phyloP scores from a whole-genome alignment of 768 basidiomycete genomes.

The Tricholoma saponaceum region DNA sequence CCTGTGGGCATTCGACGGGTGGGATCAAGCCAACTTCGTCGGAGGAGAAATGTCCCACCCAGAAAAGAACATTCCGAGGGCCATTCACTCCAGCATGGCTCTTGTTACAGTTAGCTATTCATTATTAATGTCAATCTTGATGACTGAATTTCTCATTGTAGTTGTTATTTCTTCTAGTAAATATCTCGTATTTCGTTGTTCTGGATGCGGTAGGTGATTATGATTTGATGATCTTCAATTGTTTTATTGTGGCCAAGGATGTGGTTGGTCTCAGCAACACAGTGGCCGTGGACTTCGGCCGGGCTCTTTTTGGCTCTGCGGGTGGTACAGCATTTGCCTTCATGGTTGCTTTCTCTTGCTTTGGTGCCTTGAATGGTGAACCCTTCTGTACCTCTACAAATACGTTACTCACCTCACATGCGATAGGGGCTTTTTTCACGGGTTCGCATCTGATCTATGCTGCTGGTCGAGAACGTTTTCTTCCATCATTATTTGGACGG shows the following conservation, averaged over 20 bases:
- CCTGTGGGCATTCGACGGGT: conserved; percentile 94
- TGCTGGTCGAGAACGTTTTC: conserved; percentile 82
- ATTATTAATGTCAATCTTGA: not conserved
- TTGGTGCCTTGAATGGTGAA: conserved; percentile 87
- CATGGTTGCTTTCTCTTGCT: conserved; percentile 92
- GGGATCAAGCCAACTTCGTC: conserved; percentile 92
- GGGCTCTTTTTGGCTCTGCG: conserved; percentile 77
- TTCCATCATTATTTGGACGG: conserved; percentile 80
- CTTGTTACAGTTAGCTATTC: conserved; percentile 59
- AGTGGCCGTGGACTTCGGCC: conserved; percentile 90
- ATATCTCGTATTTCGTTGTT: conserved; percentile 90
- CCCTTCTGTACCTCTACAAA: conserved; percentile 4
- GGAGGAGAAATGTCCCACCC: conserved; percentile 84
- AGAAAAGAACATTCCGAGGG: conserved; percentile 81
- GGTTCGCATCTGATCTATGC: conserved; percentile 84
- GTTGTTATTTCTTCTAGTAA: conserved; percentile 76
- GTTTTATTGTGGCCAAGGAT: conserved; percentile 27
- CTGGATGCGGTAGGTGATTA: conserved; percentile 63
- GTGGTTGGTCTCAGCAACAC: conserved; percentile 80
- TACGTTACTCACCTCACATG: conserved; percentile 4
- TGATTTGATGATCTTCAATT: not conserved
- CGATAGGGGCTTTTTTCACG: conserved; percentile 64
- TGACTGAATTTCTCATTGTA: conserved; percentile 22
- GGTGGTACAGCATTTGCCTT: conserved; percentile 86
- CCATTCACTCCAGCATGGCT: conserved; percentile 88